phyloP scores from a whole-genome alignment of 148 eudicot genomes.

The Chenopodium album region DNA sequence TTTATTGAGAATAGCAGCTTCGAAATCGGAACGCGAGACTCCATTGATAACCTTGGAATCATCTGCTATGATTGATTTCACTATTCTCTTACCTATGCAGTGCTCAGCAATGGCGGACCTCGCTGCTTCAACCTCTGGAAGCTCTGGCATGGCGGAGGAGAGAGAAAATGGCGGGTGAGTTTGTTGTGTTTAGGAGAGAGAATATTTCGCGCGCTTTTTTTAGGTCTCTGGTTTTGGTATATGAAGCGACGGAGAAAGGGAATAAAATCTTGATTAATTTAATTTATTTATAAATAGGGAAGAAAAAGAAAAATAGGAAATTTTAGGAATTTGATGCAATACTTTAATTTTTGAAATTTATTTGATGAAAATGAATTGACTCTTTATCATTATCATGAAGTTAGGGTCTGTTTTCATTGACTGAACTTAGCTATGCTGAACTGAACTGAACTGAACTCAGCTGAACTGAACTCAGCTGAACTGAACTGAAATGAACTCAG shows the following conservation, averaged over 20 bases:
- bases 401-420: too few species aligned
- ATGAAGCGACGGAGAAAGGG: constrained; percentile 49
- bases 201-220: constrained; percentile 41
- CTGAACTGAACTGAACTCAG: too few species aligned
- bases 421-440: too few species aligned
- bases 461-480: too few species aligned
- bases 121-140: constrained; percentile 95
- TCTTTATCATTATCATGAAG: too few species aligned
- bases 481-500: too few species aligned
- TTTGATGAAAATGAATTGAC: too few species aligned
- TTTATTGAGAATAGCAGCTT: constrained; percentile 61
- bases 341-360: too few species aligned
- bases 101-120: constrained; percentile 70
- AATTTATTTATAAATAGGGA: too few species aligned
- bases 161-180: constrained; percentile 1
- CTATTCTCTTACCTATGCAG: constrained; percentile 77
- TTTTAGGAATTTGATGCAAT: too few species aligned
- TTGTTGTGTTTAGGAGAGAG: not conserved
- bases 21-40: constrained; percentile 60
- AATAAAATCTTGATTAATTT: too few species aligned
- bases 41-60: constrained; percentile 80
- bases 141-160: constrained; percentile 69
- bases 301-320: too few species aligned
- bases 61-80: constrained; percentile 53
- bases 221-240: not conserved